Conservation (phyloP, 768 basidiomycete species). For the Auriscalpium microsporum region DNA sequence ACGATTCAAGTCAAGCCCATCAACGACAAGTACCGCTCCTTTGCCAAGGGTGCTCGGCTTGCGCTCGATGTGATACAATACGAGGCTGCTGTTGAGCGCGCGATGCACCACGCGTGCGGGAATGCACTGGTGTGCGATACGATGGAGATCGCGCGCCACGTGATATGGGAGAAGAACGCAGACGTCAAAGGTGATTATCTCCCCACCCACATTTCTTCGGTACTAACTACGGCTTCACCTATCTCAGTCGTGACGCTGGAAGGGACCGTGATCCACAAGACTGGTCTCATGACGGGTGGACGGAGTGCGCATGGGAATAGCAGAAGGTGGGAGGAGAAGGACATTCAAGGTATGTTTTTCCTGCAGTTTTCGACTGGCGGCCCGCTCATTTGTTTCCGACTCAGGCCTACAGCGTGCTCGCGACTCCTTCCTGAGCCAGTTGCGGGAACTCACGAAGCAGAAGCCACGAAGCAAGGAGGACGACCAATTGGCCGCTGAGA, state of each 20-base stretch:
- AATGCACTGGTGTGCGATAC: slow-evolving; percentile 93
- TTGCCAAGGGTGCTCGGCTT: slow-evolving; percentile 65
- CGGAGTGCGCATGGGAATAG: slow-evolving; percentile 63
- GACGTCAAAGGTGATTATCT: slow-evolving; percentile 81
- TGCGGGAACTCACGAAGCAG: slow-evolving; percentile 77
- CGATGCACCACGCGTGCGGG: slow-evolving; percentile 95
- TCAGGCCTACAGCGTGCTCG: slow-evolving; percentile 50
- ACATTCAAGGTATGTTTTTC: slow-evolving; percentile 64
- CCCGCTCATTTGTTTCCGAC: too few species aligned
- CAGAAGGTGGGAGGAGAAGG: slow-evolving; percentile 93
- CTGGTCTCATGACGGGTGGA: slow-evolving; percentile 95
- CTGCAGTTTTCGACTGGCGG: not conserved
- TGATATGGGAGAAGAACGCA: slow-evolving; percentile 91
- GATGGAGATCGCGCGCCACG: slow-evolving; percentile 84
- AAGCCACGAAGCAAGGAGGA: slow-evolving; percentile 81
- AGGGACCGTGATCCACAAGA: slow-evolving; percentile 95
- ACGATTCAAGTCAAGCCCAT: slow-evolving; percentile 91
- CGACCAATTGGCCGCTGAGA: slow-evolving; percentile 67
- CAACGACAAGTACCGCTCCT: slow-evolving; percentile 90
- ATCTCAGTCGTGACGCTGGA: slow-evolving; percentile 85
- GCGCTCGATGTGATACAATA: slow-evolving; percentile 54
- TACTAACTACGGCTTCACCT: not conserved
- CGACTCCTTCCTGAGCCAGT: slow-evolving; percentile 62
- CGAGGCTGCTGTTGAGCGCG: slow-evolving; percentile 77
- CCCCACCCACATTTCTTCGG: not conserved